Evolutionary conservation across 2,329 filamentous ascomycete genomes (phyloP), one percentile per base, ranked within the genome.

Genomic region (Fusarium euwallaceae): DNA sequence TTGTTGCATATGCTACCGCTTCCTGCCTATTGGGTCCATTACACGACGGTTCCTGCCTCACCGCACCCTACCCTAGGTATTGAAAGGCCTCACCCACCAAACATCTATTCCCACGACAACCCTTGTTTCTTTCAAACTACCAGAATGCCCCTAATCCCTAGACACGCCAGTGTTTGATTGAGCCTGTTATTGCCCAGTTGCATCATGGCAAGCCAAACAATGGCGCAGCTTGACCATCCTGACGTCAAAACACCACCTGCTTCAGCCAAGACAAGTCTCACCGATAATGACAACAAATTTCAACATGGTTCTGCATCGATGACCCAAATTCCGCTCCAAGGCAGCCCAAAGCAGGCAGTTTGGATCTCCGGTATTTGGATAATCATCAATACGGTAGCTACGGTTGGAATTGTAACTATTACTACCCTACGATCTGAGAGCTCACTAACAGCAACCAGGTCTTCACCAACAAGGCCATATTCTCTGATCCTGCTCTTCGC

Each of bases 381-480:
- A 82, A 76, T 83, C 41, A 84, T 92, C 77, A 92, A 92, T 78
- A 92, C 89, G 12, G 69, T 92, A 71, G 89, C 90, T 3, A 92
- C 90, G 1, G 88, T 92, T 68, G 61, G 61, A 14, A 63, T 63
- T 55, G 45, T 62, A n/a, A 27, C n/a, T 10, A 6, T 6, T 8
- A 6, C 10, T 14, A 32, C 16, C 20, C 4, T 10, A 14, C 6
- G 6, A n/a, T 10, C 8, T 24, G 20, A 22, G 22, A 14, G 16
- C 27, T 20, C 9, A 32, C 71, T 77, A 63, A 74, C 63, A 66
- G 61, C 65, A 45, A 45, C 27, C 11, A 92, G 90, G 90, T 93
- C 78, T 93, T 93, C 80, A 91, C 90, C 48, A 93, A 93, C 84
- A 93, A 93, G 82, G 88, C 88, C 72, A 92, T 93, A 81, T 93